These are phyloP conservation scores for Solanum habrochaites DNA, from an alignment of 257 asterid species.

Conservation along the genomic window DNA sequence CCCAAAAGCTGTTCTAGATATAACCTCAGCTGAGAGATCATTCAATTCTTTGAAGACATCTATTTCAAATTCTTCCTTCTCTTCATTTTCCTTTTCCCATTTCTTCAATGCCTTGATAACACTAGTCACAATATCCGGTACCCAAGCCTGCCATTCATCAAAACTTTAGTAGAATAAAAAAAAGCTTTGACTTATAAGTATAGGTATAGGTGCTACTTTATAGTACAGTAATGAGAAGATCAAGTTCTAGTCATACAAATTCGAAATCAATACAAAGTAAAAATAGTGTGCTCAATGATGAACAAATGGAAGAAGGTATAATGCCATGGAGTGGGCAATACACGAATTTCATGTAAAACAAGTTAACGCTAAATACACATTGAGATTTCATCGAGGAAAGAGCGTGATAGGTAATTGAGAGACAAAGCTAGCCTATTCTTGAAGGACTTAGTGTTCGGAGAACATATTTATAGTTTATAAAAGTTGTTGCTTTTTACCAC, in stretches of 20 bases:
- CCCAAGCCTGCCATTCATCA: constrained; percentile 21
- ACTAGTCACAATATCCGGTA: constrained; percentile 23
- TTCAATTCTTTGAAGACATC: constrained; percentile 27
- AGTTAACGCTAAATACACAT: background rate
- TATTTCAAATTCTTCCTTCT: constrained; percentile 18
- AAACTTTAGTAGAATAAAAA: background rate
- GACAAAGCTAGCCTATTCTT: background rate
- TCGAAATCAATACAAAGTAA: background rate
- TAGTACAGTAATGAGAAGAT: background rate
- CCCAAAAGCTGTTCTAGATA: constrained; percentile 48
- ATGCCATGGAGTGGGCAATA: background rate
- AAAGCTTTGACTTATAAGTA: background rate
- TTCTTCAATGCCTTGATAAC: constrained; percentile 8
- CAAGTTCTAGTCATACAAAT: background rate
- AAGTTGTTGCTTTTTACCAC: background rate
- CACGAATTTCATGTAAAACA: background rate
- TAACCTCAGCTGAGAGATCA: constrained; percentile 31
- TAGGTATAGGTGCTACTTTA: background rate
- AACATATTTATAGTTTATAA: background rate
- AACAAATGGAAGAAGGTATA: background rate
- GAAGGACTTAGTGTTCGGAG: background rate
- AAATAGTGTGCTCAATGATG: background rate
- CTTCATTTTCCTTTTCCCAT: constrained; percentile 24
- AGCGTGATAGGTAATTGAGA: background rate
- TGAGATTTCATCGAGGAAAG: background rate